Percentiles rank a stretch among this genome's conserved stretches.
phyloP scores from a whole-genome alignment of 1,284 basidiomycete genomes.

The Ceratobasidium theobromae region DNA sequence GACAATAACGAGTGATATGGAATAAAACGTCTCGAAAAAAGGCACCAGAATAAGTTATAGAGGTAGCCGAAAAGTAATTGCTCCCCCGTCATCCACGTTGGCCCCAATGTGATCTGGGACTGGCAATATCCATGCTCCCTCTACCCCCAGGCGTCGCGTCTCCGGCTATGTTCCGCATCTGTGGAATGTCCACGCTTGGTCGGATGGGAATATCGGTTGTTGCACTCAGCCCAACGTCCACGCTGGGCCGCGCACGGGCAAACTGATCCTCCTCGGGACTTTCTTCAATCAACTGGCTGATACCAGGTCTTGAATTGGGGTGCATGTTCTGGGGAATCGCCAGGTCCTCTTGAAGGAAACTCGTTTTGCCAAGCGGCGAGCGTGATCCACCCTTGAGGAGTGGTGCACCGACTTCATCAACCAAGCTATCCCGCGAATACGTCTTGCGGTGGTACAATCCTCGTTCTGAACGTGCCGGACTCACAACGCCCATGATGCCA shows the following conservation, averaged over 20 bases:
- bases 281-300: background rate
- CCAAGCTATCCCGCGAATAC: constrained; percentile 17
- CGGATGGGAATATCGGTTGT: background rate
- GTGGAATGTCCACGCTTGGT: background rate
- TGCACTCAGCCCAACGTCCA: constrained; percentile 8
- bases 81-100: background rate
- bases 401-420: background rate
- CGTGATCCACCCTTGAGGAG: background rate
- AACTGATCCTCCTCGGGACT: constrained; percentile 8
- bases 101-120: background rate
- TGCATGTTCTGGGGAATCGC: background rate
- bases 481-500: background rate
- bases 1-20: background rate
- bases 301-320: background rate
- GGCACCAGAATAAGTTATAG: background rate
- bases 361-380: constrained; percentile 3
- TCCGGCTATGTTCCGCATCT: background rate
- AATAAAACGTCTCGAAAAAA: background rate
- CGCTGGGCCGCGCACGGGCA: constrained; percentile 1
- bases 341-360: constrained; percentile 2
- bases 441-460: constrained; percentile 5
- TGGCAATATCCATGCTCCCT: constrained; percentile 18
- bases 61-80: background rate
- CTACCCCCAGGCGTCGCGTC: constrained; percentile 1
- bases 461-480: background rate